Base-by-base conservation (phyloP, 148 eudicot species). In the Oxyria digyna region DNA sequence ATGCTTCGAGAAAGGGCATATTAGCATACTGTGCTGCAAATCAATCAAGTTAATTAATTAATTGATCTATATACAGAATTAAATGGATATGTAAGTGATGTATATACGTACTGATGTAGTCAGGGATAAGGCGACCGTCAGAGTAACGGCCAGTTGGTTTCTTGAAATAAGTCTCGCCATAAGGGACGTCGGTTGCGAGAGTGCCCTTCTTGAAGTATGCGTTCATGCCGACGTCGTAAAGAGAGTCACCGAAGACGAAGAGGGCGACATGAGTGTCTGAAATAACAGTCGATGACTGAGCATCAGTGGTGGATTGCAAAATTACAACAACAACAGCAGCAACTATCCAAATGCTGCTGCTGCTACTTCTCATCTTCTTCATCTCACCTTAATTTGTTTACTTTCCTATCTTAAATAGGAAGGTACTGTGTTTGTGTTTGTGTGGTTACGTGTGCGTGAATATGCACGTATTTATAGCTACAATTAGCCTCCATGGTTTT, bases 11-110 rank as follows among this genome's bases (percentile, higher is more conserved):
- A 7, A 80, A 49, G 15, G 88, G 82, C 24, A 80, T 37, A 43
- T 73, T 69, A 31, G 88, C 86, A 67, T 68, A 74, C 37, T 84
- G 81, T 54, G 85, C 88, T 85, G 75, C 67, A 42, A 8, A 12
- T 38, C 4, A 38, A 35, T 35, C 9, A 38, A 38, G n/a, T 38
- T 8, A 38, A 38, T 38, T 8, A 38, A 38, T 38, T 38, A 5
- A 38, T 5, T 38, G 8, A 38, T 33, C 2, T 33, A 33, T 33
- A 33, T 33, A 33, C 38, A 2, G 3, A 35, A 35, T 35, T 38
- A 38, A 2, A 10, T 38, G 8, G 4, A 2, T 38, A 38, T 8
- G 1, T 38, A 38, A 10, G 41, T 35, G 6, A 8, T 10, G 6
- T 10, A 3, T 9, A 0, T 54, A 45, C 46, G 20, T 74, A 80